phyloP scores from a whole-genome alignment of 1,139 yeast genomes.

The Pichia sp. region DNA sequence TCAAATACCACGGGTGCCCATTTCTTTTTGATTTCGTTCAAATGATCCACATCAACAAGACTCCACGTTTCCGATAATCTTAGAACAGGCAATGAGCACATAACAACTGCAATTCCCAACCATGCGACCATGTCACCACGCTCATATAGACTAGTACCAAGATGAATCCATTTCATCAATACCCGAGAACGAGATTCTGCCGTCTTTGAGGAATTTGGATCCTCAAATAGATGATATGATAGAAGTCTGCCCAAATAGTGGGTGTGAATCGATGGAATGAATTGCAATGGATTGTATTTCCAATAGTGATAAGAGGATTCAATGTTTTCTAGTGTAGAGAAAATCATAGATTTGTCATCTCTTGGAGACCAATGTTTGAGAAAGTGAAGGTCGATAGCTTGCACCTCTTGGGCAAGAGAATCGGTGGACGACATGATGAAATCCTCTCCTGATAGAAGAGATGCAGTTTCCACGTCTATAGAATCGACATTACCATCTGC shows the following conservation, averaged over 20 bases:
- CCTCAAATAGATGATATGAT: slow-evolving; percentile 62
- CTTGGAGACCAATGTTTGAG: slow-evolving; percentile 70
- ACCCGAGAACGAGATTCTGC: slow-evolving; percentile 54
- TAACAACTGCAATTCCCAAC: slow-evolving; percentile 81
- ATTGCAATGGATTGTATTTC: slow-evolving; percentile 54
- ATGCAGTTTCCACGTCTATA: not conserved
- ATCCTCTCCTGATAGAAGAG: slow-evolving; percentile 23
- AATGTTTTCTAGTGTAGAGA: slow-evolving; percentile 29
- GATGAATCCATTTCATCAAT: slow-evolving; percentile 76
- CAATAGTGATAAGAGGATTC: slow-evolving; percentile 30
- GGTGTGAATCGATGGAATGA: slow-evolving; percentile 58
- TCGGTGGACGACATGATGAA: slow-evolving; percentile 43
- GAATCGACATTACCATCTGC: not conserved
- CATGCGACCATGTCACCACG: slow-evolving; percentile 93
- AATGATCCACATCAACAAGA: slow-evolving; percentile 51
- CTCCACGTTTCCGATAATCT: slow-evolving; percentile 76
- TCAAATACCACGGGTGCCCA: slow-evolving; percentile 96
- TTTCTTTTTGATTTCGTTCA: slow-evolving; percentile 63
- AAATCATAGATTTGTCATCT: slow-evolving; percentile 50
- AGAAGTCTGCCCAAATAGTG: slow-evolving; percentile 74
- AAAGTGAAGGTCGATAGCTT: slow-evolving; percentile 50
- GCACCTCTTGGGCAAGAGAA: slow-evolving; percentile 48
- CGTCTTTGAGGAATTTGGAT: slow-evolving; percentile 26
- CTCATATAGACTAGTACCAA: slow-evolving; percentile 72
- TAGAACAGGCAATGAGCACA: slow-evolving; percentile 77